Conservation (phyloP, 2,329 filamentous ascomycete genomes). For the Penicillium freii region DNA sequence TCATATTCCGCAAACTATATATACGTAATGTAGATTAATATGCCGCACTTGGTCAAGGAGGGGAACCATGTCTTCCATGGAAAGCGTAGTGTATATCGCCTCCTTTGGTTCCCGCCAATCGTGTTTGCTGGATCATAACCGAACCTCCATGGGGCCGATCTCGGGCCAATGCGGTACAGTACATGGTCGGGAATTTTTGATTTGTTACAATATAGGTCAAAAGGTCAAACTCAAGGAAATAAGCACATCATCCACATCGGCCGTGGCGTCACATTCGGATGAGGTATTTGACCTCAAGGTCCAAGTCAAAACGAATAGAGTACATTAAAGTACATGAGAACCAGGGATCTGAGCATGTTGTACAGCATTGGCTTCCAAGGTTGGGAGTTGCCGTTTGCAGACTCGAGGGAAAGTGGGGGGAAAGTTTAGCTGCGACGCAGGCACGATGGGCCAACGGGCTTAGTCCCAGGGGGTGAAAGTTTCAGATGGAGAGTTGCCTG, state of each 20-base stretch:
- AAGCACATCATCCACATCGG: slow-evolving; percentile 22
- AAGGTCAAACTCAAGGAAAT: neutral
- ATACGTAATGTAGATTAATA: neutral
- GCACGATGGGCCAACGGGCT: slow-evolving; percentile 7
- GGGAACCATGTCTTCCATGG: slow-evolving; percentile 2
- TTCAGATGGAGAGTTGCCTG: slow-evolving; percentile 7
- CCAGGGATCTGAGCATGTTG: slow-evolving; percentile 13
- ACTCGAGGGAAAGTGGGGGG: slow-evolving; percentile 1
- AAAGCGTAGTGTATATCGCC: neutral
- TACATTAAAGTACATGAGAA: slow-evolving; percentile 14
- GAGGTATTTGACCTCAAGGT: neutral
- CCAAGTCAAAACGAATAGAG: neutral
- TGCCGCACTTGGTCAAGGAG: neutral
- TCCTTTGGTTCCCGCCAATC: slow-evolving; percentile 1
- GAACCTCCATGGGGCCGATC: neutral
- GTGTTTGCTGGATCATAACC: neutral
- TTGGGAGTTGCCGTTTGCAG: slow-evolving; percentile 12
- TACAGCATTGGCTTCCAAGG: slow-evolving; percentile 3
- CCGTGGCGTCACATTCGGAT: slow-evolving; percentile 15
- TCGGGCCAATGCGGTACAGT: neutral
- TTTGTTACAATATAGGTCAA: neutral
- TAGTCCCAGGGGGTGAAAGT: slow-evolving; percentile 6
- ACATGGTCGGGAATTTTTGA: neutral
- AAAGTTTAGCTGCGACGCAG: slow-evolving; percentile 9
- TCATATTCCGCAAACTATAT: neutral